These are phyloP conservation scores for Zymoseptoria crescenta DNA, from an alignment of 2,329 filamentous ascomycete species.

Conservation along the genomic window DNA sequence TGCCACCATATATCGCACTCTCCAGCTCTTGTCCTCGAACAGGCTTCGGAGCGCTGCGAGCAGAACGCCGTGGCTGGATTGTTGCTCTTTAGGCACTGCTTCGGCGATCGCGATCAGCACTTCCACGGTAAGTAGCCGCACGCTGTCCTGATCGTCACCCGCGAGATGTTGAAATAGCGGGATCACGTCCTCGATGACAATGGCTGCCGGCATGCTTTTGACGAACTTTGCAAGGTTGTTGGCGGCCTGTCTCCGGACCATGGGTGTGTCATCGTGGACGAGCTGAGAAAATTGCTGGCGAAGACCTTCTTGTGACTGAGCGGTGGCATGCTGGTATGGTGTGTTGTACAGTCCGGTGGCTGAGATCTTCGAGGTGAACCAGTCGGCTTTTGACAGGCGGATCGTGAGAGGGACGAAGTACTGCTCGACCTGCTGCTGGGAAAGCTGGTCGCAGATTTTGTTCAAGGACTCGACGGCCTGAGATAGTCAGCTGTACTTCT, in stretches of 20 bases:
- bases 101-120: constrained; percentile 94
- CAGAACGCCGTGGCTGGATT: constrained; percentile 88
- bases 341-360: constrained; percentile 91
- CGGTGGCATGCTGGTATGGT: constrained; percentile 85
- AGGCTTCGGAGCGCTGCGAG: constrained; percentile 82
- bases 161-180: constrained; percentile 96
- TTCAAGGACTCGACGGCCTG: constrained; percentile 98
- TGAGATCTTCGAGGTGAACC: constrained; percentile 99
- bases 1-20: constrained; percentile 97
- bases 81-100: constrained; percentile 95
- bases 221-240: constrained; percentile 97
- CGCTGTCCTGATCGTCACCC: constrained; percentile 94
- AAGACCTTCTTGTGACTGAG: constrained; percentile 81
- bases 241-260: constrained; percentile 94
- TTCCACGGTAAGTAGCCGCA: constrained; percentile 89
- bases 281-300: constrained; percentile 86
- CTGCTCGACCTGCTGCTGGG: constrained; percentile 87
- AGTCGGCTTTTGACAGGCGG: constrained; percentile 96
- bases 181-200: constrained; percentile 98
- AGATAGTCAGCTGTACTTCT: constrained; percentile 24
- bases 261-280: constrained; percentile 96
- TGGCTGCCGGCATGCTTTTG: constrained; percentile 84
- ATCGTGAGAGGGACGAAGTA: constrained; percentile 94
- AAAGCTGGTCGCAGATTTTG: constrained; percentile 94
- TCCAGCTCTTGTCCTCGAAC: constrained; percentile 99